Evolutionary conservation across 768 basidiomycete species (phyloP).

Genomic region (Cystobasidiopsis lactophilus): DNA sequence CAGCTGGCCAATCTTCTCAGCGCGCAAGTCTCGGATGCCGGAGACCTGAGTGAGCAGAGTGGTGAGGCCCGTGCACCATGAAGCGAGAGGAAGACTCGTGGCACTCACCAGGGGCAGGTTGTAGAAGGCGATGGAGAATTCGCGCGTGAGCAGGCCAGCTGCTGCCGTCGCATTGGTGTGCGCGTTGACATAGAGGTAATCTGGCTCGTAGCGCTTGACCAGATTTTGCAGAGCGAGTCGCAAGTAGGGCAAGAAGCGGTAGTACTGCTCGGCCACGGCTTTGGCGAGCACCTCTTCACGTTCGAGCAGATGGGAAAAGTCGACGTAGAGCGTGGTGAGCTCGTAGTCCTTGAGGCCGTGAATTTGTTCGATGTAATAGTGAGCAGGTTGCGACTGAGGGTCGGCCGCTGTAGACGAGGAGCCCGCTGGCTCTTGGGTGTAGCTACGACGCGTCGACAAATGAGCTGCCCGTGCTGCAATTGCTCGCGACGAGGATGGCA

Average conservation of each 20-base stretch:
- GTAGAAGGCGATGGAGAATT: constrained; percentile 90
- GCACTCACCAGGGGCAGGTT: constrained; percentile 48
- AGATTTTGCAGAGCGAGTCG: constrained; percentile 75
- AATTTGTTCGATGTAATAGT: constrained; percentile 73
- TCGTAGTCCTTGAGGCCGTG: constrained; percentile 86
- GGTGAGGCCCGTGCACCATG: not conserved
- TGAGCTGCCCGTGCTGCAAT: not conserved
- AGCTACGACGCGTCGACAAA: not conserved
- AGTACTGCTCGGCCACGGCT: constrained; percentile 85
- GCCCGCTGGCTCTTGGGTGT: not conserved
- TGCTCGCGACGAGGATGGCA: not conserved
- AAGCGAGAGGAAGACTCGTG: no score
- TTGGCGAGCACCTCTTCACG: constrained; percentile 81
- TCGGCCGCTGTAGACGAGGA: constrained; percentile 27
- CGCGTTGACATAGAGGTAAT: constrained; percentile 83
- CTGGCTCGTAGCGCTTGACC: constrained; percentile 70
- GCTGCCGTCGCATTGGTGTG: constrained; percentile 51
- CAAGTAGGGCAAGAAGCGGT: constrained; percentile 85
- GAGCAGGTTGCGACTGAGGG: constrained; percentile 30
- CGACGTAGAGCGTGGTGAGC: constrained; percentile 86
- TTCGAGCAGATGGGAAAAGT: constrained; percentile 72
- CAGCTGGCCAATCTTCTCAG: constrained; percentile 78
- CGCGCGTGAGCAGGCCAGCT: constrained; percentile 60
- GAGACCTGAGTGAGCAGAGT: constrained; percentile 30
- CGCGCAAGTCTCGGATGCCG: constrained; percentile 78